These are phyloP conservation scores for Epicoccum nigrum DNA, from an alignment of 2,329 filamentous ascomycete species.

Conservation along the genomic window DNA sequence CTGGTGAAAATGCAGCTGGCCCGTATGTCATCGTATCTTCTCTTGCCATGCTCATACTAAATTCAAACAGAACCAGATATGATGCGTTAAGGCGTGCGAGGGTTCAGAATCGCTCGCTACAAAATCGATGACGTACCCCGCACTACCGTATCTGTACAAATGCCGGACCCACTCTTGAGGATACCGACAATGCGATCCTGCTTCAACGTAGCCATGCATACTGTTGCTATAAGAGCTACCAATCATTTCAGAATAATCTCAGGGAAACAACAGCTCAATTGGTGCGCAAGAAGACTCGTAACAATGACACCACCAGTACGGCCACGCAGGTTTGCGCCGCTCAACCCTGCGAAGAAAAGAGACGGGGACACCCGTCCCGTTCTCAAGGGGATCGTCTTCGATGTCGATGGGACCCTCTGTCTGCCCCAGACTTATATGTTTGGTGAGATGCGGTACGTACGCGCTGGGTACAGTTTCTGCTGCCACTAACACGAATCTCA, in stretches of 20 bases:
- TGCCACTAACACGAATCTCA: slow-evolving; percentile 1
- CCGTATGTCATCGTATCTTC: too few relatives aligned
- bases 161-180: slow-evolving; percentile 5
- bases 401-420: slow-evolving; percentile 93
- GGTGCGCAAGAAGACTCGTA: slow-evolving; percentile 4
- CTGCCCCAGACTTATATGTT: slow-evolving; percentile 98
- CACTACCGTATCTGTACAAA: not conserved
- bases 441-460: slow-evolving; percentile 72
- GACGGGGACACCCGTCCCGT: slow-evolving; percentile 48
- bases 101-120: too few relatives aligned
- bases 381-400: slow-evolving; percentile 74
- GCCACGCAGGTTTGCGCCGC: slow-evolving; percentile 58
- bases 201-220: slow-evolving; percentile 6
- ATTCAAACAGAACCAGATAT: too few relatives aligned
- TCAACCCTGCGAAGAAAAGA: slow-evolving; percentile 45
- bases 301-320: slow-evolving; percentile 28
- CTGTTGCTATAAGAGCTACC: slow-evolving; percentile 1
- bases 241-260: not conserved
- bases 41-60: too few relatives aligned
- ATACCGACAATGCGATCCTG: slow-evolving; percentile 6
- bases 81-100: too few relatives aligned
- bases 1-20: too few relatives aligned
- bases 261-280: not conserved
- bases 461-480: not conserved
- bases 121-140: slow-evolving; percentile 15